Conservation (phyloP, 2,329 filamentous ascomycete species). For the Fusarium illudens region DNA sequence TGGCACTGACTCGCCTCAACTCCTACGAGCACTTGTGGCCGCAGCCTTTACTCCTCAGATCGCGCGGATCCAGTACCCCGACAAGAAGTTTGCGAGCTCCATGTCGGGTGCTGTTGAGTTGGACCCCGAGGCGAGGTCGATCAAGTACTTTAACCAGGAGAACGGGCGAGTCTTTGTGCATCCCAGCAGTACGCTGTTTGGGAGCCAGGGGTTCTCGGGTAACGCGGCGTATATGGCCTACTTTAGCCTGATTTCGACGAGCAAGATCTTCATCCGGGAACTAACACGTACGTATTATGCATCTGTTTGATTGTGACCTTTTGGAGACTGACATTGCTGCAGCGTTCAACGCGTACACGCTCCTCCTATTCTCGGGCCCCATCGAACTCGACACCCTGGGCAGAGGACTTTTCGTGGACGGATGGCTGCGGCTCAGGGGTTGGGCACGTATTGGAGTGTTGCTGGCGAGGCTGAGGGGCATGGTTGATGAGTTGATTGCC, state of each 20-base stretch:
- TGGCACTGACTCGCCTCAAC: constrained; percentile 49
- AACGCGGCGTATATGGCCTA: constrained; percentile 84
- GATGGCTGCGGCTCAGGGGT: constrained; percentile 84
- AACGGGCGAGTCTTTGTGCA: constrained; percentile 92
- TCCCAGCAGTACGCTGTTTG: constrained; percentile 86
- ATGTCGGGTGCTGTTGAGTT: constrained; percentile 90
- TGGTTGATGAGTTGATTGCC: constrained; percentile 87
- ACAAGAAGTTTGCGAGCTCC: constrained; percentile 92
- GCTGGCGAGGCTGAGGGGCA: constrained; percentile 80
- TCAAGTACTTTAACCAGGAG: constrained; percentile 91
- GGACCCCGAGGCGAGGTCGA: constrained; percentile 89
- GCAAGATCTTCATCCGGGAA: constrained; percentile 91
- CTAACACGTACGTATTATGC: constrained; percentile 74
- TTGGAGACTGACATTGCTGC: constrained; percentile 4
- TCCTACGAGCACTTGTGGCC: constrained; percentile 75
- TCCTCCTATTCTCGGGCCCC: constrained; percentile 86
- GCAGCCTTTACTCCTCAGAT: constrained; percentile 85
- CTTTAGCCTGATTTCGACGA: constrained; percentile 90
- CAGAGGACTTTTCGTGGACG: constrained; percentile 87
- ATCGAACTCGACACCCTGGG: constrained; percentile 89
- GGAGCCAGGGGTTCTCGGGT: constrained; percentile 78
- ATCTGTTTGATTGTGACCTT: not conserved
- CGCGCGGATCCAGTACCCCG: constrained; percentile 89
- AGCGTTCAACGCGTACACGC: constrained; percentile 88
- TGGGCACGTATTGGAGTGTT: constrained; percentile 96